Percentiles rank a stretch among this genome's conserved stretches.
Conservation (phyloP, 2,329 filamentous ascomycete genomes). For the Aspergillus sp. region DNA sequence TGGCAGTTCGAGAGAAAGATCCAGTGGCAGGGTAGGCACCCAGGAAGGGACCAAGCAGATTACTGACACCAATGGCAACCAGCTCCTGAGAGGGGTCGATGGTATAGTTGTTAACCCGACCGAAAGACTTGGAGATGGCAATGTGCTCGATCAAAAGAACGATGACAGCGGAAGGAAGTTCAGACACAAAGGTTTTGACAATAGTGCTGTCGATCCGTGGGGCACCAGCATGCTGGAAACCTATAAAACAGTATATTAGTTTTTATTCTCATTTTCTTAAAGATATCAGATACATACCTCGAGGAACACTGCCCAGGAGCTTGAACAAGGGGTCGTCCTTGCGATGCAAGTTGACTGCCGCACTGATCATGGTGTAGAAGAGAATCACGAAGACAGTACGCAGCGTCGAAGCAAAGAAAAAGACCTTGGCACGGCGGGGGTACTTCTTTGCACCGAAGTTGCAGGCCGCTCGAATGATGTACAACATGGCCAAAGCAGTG, state of each 20-base stretch:
- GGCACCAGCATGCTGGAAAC: slow-evolving; percentile 74
- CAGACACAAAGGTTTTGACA: slow-evolving; percentile 61
- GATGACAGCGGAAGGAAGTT: slow-evolving; percentile 82
- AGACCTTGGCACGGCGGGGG: slow-evolving; percentile 65
- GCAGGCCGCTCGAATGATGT: slow-evolving; percentile 65
- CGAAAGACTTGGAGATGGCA: slow-evolving; percentile 94
- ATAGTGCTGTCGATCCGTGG: slow-evolving; percentile 65
- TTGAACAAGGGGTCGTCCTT: slow-evolving; percentile 62
- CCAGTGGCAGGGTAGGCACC: slow-evolving; percentile 90
- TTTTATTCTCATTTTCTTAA: neutral
- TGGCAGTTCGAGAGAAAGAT: slow-evolving; percentile 92
- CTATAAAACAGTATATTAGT: slow-evolving; percentile 28
- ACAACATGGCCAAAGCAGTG: slow-evolving; percentile 73
- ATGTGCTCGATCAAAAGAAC: slow-evolving; percentile 97
- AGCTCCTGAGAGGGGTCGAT: slow-evolving; percentile 96
- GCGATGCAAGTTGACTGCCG: slow-evolving; percentile 69
- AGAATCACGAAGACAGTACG: slow-evolving; percentile 88
- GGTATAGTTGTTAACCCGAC: slow-evolving; percentile 89
- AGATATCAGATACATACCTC: slow-evolving; percentile 47
- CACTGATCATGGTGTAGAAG: slow-evolving; percentile 88
- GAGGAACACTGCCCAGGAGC: slow-evolving; percentile 71
- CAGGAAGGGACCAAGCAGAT: slow-evolving; percentile 85
- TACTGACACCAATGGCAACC: slow-evolving; percentile 87
- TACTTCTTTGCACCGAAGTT: slow-evolving; percentile 62
- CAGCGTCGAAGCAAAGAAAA: slow-evolving; percentile 89